A percentile compares a stretch with the other conserved stretches of the same genome.
Evolutionary conservation across 169 alveolate species (phyloP).

Genomic region (Ichthyophthirius multifiliis): DNA sequence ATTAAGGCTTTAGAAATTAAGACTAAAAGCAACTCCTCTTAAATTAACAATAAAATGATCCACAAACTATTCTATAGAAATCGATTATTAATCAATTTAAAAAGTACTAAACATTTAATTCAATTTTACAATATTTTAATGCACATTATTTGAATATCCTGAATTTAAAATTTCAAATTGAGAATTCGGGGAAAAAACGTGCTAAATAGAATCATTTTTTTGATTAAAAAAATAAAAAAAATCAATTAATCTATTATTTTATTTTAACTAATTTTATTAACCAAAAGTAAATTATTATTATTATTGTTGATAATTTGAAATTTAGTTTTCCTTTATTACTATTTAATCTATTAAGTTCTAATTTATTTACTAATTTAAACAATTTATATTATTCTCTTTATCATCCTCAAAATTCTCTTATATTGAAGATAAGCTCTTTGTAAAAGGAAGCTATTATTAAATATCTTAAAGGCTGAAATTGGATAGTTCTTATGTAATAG

Average conservation of each 20-base stretch:
- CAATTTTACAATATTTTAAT: background rate
- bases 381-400: background rate
- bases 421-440: background rate
- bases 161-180: background rate
- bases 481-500: background rate
- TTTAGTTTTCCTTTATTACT: too few species aligned
- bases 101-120: background rate
- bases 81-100: background rate
- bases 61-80: background rate
- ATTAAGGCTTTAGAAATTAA: background rate
- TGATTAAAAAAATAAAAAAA: background rate
- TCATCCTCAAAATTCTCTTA: constrained; percentile 4
- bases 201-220: background rate
- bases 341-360: too few species aligned
- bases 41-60: background rate
- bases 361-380: background rate
- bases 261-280: too few species aligned
- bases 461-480: background rate
- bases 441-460: background rate
- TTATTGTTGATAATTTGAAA: too few species aligned
- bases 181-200: background rate
- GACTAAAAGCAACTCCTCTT: background rate
- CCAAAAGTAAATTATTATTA: too few species aligned
- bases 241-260: background rate
- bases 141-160: background rate